Evolutionary conservation across 1,139 yeast genomes (phyloP).

Genomic region (Ashbya aceris): DNA sequence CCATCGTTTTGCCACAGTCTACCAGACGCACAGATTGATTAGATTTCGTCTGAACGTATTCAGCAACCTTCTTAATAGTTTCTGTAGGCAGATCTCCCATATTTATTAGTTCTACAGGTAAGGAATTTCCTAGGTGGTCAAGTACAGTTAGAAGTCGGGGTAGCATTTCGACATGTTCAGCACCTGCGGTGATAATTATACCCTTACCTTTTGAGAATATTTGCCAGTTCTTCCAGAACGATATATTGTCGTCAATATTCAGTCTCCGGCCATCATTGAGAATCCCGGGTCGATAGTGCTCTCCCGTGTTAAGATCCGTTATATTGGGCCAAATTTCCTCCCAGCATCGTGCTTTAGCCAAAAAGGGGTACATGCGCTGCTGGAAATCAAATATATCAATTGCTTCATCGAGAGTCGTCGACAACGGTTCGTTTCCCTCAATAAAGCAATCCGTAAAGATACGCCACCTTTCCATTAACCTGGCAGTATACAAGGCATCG

Average conservation of each 20-base stretch:
- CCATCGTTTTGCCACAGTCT: slow-evolving; percentile 15
- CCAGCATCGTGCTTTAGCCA: not conserved
- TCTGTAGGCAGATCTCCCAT: slow-evolving; percentile 21
- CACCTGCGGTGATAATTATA: slow-evolving; percentile 12
- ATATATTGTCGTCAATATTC: not conserved
- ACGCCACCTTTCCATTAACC: too few relatives aligned
- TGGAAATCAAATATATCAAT: too few relatives aligned
- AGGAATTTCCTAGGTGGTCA: slow-evolving; percentile 35
- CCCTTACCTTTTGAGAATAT: slow-evolving; percentile 10
- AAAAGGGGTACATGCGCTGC: slow-evolving; percentile 6
- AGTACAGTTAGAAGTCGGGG: slow-evolving; percentile 33
- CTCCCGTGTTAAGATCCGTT: not conserved
- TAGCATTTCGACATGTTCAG: slow-evolving; percentile 8
- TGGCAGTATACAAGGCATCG: too few relatives aligned
- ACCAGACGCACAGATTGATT: not conserved
- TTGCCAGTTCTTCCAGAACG: slow-evolving; percentile 8
- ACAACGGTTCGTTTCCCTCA: too few relatives aligned
- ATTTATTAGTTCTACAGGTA: slow-evolving; percentile 41
- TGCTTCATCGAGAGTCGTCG: too few relatives aligned
- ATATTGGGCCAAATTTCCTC: too few relatives aligned
- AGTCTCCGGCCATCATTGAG: not conserved
- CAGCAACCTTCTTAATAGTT: slow-evolving; percentile 13
- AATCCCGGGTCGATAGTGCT: not conserved
- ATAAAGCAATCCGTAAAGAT: too few relatives aligned
- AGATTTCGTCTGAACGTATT: slow-evolving; percentile 31